Evolutionary conservation across 441 rosid genomes (phyloP), one percentile per base, ranked within the genome.

Genomic region (Gossypium davidsonii): DNA sequence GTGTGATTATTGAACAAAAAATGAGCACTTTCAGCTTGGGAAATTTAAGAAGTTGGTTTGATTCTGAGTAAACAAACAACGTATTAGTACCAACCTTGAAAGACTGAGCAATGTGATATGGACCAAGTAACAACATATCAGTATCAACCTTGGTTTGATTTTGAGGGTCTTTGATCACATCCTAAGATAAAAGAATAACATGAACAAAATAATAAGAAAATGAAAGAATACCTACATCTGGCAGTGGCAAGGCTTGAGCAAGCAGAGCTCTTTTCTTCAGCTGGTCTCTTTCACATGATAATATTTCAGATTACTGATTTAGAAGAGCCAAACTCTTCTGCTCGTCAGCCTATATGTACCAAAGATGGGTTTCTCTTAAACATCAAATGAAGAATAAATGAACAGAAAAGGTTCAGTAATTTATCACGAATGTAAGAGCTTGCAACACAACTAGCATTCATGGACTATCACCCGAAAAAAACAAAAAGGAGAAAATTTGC

Each of bases 171-270:
- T 25, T 67, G 55, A 25, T 49, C 58, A 48, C 53, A 46, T 39
- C 31, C 2, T 17, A 37, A 58, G 42, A n/a, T 11, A 72, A 70
- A 44, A 39, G 20, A n/a, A 10, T 6, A 11, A 5, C 2, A 65
- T 34, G n/a, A 15, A 44, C 14, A 67, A 34, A 67, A 52, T 58
- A 63, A 8, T 4, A 26, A 39, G 53, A 14, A 39, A 20, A 55
- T 21, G 14, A 59, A 14, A 59, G 6, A 59, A 26, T 4, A 62
- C 92, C 44, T 85, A 93, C 98, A 93, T 89, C 98, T 88, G 0
- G 99, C 87, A 71, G 93, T 83, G 73, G 96, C 85, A 95, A 80
- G 42, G 86, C 81, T 48, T 96, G 97, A 25, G 98, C 91, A 53
- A 95, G 88, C 73, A 95, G 71, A 20, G 97, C 95, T 57, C 84